These are phyloP conservation scores for Entomortierella chlamydospora DNA, from an alignment of 192 early-diverging fungal species.

Conservation along the genomic window DNA sequence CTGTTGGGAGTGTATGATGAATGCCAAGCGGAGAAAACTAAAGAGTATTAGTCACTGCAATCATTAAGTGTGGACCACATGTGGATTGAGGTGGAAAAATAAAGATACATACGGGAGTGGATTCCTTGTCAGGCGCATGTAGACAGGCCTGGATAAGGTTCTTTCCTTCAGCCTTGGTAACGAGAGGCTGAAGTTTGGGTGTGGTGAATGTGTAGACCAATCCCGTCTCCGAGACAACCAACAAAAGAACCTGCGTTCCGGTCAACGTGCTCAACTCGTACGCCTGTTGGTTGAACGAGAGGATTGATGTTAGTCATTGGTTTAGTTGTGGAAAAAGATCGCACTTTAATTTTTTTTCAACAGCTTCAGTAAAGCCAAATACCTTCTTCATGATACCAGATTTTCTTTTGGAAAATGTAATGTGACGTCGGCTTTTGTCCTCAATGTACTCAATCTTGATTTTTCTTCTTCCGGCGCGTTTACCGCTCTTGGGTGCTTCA, in stretches of 20 bases:
- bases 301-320: background rate
- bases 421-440: conserved; percentile 93
- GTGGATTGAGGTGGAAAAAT: background rate
- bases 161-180: conserved; percentile 92
- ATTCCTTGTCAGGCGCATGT: conserved; percentile 79
- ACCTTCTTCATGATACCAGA: conserved; percentile 99
- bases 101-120: conserved; percentile 11
- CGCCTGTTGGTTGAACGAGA: conserved; percentile 60
- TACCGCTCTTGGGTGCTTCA: conserved; percentile 63
- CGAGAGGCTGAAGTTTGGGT: conserved; percentile 92
- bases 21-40: background rate
- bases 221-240: conserved; percentile 96
- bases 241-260: conserved; percentile 92
- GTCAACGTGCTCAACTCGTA: conserved; percentile 94
- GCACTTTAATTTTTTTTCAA: no score
- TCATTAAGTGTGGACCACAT: background rate
- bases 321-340: no score
- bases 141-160: conserved; percentile 94
- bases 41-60: background rate
- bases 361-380: no score
- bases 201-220: conserved; percentile 97
- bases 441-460: conserved; percentile 98
- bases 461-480: conserved; percentile 88
- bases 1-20: no score
- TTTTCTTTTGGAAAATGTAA: conserved; percentile 96